phyloP scores from a whole-genome alignment of 768 basidiomycete species.

The Leccinum sublutescens region DNA sequence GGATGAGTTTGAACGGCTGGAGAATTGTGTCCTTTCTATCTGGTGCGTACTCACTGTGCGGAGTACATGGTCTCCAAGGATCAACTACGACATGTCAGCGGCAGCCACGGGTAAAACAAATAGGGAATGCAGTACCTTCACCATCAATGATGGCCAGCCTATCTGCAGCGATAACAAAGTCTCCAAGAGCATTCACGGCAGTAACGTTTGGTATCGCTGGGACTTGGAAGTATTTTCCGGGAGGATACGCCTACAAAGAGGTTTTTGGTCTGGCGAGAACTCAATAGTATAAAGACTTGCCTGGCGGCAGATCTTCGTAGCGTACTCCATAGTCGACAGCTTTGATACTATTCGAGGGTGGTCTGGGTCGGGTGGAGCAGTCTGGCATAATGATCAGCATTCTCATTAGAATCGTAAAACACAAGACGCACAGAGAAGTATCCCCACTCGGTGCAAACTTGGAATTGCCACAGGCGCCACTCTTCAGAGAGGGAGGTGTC shows the following conservation, averaged over 20 bases:
- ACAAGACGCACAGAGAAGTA: constrained; percentile 69
- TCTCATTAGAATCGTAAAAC: not conserved
- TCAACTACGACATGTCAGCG: constrained; percentile 52
- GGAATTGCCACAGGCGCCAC: constrained; percentile 90
- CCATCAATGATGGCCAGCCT: constrained; percentile 87
- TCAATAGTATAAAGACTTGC: constrained; percentile 32
- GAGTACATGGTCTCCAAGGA: constrained; percentile 87
- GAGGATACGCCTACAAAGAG: constrained; percentile 60
- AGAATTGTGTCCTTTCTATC: constrained; percentile 68
- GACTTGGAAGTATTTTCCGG: constrained; percentile 72
- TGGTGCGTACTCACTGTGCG: constrained; percentile 71
- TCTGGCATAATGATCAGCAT: constrained; percentile 38
- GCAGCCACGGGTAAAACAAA: not conserved
- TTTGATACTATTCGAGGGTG: constrained; percentile 78
- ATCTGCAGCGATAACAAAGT: constrained; percentile 77
- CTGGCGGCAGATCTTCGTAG: constrained; percentile 65
- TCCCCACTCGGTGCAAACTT: constrained; percentile 95
- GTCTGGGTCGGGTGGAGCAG: constrained; percentile 68
- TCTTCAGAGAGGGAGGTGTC: constrained; percentile 60
- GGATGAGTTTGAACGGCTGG: constrained; percentile 85
- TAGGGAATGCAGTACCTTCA: constrained; percentile 48
- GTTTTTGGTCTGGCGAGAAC: not conserved
- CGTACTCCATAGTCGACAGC: constrained; percentile 69
- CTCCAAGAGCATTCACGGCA: constrained; percentile 80
- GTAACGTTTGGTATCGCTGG: constrained; percentile 77